phyloP scores from a whole-genome alignment of 2,329 filamentous ascomycete genomes.

The Grosmannia serpens region DNA sequence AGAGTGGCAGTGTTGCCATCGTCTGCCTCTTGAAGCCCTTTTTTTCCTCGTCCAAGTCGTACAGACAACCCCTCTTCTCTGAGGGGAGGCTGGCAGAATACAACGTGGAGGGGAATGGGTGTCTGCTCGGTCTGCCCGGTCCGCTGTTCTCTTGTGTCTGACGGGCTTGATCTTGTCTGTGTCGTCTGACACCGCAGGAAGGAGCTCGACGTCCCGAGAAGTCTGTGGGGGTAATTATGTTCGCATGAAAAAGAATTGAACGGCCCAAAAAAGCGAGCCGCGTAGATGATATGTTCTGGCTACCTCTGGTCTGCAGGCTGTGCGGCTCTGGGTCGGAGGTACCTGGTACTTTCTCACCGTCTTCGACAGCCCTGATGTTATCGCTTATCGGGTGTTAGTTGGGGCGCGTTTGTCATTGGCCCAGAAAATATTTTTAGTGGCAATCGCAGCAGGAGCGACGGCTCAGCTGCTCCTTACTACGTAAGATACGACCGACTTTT shows the following conservation, averaged over 20 bases:
- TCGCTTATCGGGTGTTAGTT: constrained; percentile 4
- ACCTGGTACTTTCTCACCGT: neutral
- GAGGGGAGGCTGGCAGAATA: neutral
- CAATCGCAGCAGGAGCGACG: neutral
- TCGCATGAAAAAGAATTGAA: neutral
- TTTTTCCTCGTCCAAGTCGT: neutral
- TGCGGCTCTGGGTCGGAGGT: neutral
- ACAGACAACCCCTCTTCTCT: neutral
- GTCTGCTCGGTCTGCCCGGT: neutral
- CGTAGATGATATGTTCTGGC: neutral
- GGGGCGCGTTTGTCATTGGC: neutral
- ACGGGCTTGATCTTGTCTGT: neutral
- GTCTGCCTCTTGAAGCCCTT: neutral
- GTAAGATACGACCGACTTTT: neutral
- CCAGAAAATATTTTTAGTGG: constrained; percentile 8
- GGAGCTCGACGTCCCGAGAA: neutral
- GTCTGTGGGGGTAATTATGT: neutral
- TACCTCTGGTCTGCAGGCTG: neutral
- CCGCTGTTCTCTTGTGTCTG: neutral
- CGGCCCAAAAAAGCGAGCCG: neutral
- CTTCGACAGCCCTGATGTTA: neutral
- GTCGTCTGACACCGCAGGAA: neutral
- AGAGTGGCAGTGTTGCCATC: neutral
- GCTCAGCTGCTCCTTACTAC: neutral
- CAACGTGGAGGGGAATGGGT: neutral